These are phyloP conservation scores for Raddia guianensis DNA, from an alignment of 176 grass and related monocot genomes.

Conservation along the genomic window DNA sequence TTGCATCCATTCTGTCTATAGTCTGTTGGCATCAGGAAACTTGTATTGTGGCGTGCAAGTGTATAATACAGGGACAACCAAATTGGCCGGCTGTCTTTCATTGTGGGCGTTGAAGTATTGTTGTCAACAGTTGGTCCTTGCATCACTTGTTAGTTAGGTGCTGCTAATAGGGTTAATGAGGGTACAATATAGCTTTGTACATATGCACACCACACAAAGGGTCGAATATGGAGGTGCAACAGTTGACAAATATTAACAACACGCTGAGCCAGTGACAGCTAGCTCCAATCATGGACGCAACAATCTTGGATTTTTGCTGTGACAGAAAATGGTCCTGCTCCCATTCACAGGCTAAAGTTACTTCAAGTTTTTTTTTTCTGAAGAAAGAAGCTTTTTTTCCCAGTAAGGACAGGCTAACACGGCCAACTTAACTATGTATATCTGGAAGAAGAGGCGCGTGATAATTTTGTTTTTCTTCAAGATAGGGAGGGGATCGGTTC, in stretches of 20 bases:
- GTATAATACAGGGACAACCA: slow-evolving; percentile 46
- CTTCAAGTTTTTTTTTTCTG: slow-evolving; percentile 43
- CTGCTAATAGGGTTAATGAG: slow-evolving; percentile 46
- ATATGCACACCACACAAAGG: slow-evolving; percentile 44
- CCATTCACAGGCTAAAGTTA: slow-evolving; percentile 43
- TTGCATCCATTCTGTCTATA: slow-evolving; percentile 15
- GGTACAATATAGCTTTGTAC: slow-evolving; percentile 52
- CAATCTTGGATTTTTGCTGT: slow-evolving; percentile 47
- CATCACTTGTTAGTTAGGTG: slow-evolving; percentile 56
- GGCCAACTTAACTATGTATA: slow-evolving; percentile 2
- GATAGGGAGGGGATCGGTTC: slow-evolving; percentile 33
- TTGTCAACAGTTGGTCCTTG: slow-evolving; percentile 59
- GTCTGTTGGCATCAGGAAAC: slow-evolving; percentile 26
- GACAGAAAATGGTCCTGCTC: slow-evolving; percentile 54
- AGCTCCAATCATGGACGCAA: slow-evolving; percentile 40
- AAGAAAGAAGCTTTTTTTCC: slow-evolving; percentile 58
- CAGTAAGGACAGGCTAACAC: slow-evolving; percentile 28
- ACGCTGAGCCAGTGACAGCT: slow-evolving; percentile 44
- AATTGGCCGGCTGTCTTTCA: slow-evolving; percentile 55
- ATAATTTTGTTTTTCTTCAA: slow-evolving; percentile 10
- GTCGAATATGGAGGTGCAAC: slow-evolving; percentile 49
- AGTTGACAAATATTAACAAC: slow-evolving; percentile 52
- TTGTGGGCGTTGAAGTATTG: slow-evolving; percentile 60
- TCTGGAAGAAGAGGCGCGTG: background rate
- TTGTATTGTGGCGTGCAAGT: slow-evolving; percentile 38